Evolutionary conservation across 1,284 basidiomycete species (phyloP).

Genomic region (Cystobasidium sp.): DNA sequence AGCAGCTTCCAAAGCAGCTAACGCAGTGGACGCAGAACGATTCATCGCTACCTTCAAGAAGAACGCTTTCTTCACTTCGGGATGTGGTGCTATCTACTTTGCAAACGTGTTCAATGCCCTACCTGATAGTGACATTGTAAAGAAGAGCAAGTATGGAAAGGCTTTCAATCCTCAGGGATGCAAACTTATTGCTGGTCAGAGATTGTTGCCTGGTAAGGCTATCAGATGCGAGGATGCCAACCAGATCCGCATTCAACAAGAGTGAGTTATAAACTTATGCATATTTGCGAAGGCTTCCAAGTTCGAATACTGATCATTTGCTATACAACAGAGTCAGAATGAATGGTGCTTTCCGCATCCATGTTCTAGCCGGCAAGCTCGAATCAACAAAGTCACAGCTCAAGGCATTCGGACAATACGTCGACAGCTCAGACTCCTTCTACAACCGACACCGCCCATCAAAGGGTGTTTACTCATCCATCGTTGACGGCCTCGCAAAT

Average conservation of each 20-base stretch:
- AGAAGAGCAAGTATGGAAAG: slow-evolving; percentile 43
- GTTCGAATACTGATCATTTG: too few relatives aligned
- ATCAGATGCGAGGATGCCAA: slow-evolving; percentile 54
- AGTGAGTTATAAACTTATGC: too few relatives aligned
- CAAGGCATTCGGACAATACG: slow-evolving; percentile 49
- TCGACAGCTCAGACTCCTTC: slow-evolving; percentile 52
- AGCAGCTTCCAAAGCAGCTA: slow-evolving; percentile 41
- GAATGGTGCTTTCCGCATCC: slow-evolving; percentile 54
- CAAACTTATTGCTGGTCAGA: slow-evolving; percentile 48
- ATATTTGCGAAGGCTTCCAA: too few relatives aligned
- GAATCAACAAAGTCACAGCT: slow-evolving; percentile 37
- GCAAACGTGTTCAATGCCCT: slow-evolving; percentile 52
- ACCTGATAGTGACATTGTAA: slow-evolving; percentile 50
- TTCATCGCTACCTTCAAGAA: slow-evolving; percentile 55
- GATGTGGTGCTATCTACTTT: slow-evolving; percentile 54
- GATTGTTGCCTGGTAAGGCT: slow-evolving; percentile 52
- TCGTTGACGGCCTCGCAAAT: slow-evolving; percentile 47
- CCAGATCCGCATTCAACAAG: slow-evolving; percentile 54
- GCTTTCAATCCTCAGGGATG: slow-evolving; percentile 50
- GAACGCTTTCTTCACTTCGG: slow-evolving; percentile 52
- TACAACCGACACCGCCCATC: slow-evolving; percentile 51
- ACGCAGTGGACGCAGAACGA: slow-evolving; percentile 51
- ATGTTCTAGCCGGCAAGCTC: slow-evolving; percentile 50
- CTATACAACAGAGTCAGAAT: slow-evolving; percentile 47
- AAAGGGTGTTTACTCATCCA: slow-evolving; percentile 46